Evolutionary conservation across 176 grass and related monocot genomes (phyloP), one percentile per base, ranked within the genome.

Genomic region (Cocos nucifera): DNA sequence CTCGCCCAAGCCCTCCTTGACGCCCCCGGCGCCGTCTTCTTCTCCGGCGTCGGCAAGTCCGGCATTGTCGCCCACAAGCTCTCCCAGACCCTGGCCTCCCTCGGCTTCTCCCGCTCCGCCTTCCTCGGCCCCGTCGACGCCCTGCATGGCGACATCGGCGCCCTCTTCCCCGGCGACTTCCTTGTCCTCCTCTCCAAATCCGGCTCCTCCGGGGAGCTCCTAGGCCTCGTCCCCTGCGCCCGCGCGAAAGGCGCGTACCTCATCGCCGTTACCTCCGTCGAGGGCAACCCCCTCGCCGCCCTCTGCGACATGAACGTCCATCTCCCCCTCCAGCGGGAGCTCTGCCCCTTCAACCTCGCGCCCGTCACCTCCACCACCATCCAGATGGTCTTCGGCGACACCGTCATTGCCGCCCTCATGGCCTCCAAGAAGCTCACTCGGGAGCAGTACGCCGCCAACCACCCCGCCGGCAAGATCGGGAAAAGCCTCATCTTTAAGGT

Each of bases 401-500:
- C 87, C 68, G 63, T 98, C 15, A 56, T 98, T 28, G 93, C 84
- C 19, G 72, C 93, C 53, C 75, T 92, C 59, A 98, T 98, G 93
- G 70, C 65, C 23, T 81, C 93, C 0, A 62, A 67, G 4, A 74
- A 81, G 26, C 77, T 98, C 26, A 60, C 84, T 27, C 76, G 76
- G 55, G 88, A 98, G 25, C 87, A 98, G 56, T 92, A 92, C 66
- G 87, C 93, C 0, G 4, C 64, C 15, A 98, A 98, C 75, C 94
- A 98, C 78, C 87, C 94, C 4, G 88, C 94, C 19, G 94, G 94
- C 22, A 98, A 86, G 76, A 98, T 98, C 19, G 94, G 94, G 21
- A 98, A 98, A 64, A 83, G 79, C 51, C 93, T 98, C 66, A 89
- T 98, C 70, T 92, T 93, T 67, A 98, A 98, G 87, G 94, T 98